Conservation (phyloP, 169 alveolate species). For the Plasmodium gonderi region DNA sequence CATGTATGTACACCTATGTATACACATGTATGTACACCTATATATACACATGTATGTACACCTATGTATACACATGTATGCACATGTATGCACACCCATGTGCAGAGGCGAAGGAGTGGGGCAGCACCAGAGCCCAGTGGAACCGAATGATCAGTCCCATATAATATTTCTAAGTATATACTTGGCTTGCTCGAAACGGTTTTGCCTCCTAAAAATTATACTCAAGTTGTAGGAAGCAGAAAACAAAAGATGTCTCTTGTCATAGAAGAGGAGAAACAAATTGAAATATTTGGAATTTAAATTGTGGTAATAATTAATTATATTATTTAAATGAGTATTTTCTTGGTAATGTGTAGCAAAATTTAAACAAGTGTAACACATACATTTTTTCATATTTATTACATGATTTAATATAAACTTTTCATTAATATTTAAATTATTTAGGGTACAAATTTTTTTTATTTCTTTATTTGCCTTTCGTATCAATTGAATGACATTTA, state of each 20-base stretch:
- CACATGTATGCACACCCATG: too few relatives aligned
- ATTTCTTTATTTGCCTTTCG: conserved; percentile 55
- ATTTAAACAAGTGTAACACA: conserved; percentile 63
- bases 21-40: too few relatives aligned
- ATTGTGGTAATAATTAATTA: conserved; percentile 20
- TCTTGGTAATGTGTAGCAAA: background rate
- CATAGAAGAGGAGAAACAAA: conserved; percentile 58
- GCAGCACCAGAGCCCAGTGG: too few relatives aligned
- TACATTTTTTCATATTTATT: conserved; percentile 68
- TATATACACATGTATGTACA: too few relatives aligned
- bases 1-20: too few relatives aligned
- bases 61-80: too few relatives aligned
- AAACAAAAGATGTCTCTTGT: conserved; percentile 50
- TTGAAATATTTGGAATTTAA: conserved; percentile 56
- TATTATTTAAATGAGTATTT: background rate
- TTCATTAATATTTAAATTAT: conserved; percentile 21
- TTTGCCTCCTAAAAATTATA: conserved; percentile 40
- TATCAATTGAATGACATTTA: conserved; percentile 25
- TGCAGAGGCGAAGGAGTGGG: too few relatives aligned
- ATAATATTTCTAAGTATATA: conserved; percentile 8
- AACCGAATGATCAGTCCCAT: conserved; percentile 12
- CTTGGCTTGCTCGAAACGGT: conserved; percentile 69
- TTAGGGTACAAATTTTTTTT: conserved; percentile 1
- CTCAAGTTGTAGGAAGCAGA: conserved; percentile 68
- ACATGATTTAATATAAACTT: conserved; percentile 46